Evolutionary conservation across 768 basidiomycete genomes (phyloP), one percentile per base, ranked within the genome.

Genomic region (Hypholoma sublateritium): DNA sequence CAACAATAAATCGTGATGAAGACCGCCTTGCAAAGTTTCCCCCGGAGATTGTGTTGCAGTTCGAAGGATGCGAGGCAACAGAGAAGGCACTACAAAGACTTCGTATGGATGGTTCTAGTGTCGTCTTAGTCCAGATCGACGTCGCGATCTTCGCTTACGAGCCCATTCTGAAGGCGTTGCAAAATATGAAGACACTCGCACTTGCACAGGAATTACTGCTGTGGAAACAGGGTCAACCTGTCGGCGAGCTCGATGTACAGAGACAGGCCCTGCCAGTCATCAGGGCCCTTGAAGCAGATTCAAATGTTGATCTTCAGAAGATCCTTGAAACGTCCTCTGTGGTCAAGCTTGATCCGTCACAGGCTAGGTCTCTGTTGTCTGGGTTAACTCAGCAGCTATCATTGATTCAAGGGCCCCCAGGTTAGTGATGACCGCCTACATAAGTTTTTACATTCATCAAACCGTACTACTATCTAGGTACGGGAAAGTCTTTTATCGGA

Each of bases 401-500:
- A 0, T 62, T 89, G 9, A 84, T 89, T 28, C 87, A 89, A 71
- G 88, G 87, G 1, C 88, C 87, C 0, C 87, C 87, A 39, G 87
- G 87, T 87, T 68, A 19, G 76, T 66, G 9, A 3, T 8, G 21
- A 46, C 11, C 39, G 67, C 21, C 84, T 81, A 81, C 61, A 59
- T n/a, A 47, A 50, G 61, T 12, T 69, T 52, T 2, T 72, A 81
- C n/a, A 5, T 72, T 5, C 61, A 11, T n/a, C n/a, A 24, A 17
- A 32, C 41, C 36, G 14, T 24, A 1, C 43, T 42, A 12, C 4
- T 14, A 22, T 37, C 13, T 49, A 88, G 88, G 88, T 1, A 90
- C 88, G 0, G 88, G 88, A 1, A 90, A 90, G 56, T 88, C 86
- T 0, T 88, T 88, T 63, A 83, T 89, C 21, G 88, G 88, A 0